Percentiles rank a stretch among this genome's conserved stretches.
These are phyloP conservation scores for Catharanthus roseus DNA, from an alignment of 257 asterid species.

Conservation along the genomic window DNA sequence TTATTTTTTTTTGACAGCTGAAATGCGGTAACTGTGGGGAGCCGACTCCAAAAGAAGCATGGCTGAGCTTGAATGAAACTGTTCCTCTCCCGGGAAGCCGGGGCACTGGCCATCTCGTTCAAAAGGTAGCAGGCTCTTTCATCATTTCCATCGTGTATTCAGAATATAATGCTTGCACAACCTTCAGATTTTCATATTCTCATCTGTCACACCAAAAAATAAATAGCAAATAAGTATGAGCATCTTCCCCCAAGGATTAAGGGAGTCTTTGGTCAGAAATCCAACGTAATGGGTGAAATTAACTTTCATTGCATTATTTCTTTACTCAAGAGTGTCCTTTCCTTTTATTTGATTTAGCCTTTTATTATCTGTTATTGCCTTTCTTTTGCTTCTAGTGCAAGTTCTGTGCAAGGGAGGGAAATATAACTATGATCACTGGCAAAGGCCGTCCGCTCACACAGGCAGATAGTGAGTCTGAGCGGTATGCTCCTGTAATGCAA, in stretches of 20 bases:
- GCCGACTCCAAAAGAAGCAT: constrained; percentile 59
- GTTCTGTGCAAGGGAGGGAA: constrained; percentile 87
- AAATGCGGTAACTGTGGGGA: constrained; percentile 81
- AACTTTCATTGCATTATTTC: background rate
- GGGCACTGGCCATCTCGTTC: constrained; percentile 57
- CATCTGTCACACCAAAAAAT: background rate
- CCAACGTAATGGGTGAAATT: background rate
- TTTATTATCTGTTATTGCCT: background rate
- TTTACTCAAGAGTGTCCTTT: background rate
- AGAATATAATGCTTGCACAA: background rate
- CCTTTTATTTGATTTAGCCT: background rate
- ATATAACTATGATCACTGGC: constrained; percentile 65
- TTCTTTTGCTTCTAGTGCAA: constrained; percentile 55
- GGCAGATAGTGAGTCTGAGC: constrained; percentile 45
- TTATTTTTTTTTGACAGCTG: constrained; percentile 32
- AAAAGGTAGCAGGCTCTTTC: constrained; percentile 43
- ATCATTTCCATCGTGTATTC: background rate
- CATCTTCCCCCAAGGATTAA: background rate
- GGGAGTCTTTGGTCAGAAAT: background rate
- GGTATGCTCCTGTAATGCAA: constrained; percentile 27
- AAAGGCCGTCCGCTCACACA: constrained; percentile 71
- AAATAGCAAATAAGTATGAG: background rate
- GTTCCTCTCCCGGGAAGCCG: constrained; percentile 55
- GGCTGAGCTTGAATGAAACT: constrained; percentile 56
- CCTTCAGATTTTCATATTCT: background rate